These are phyloP conservation scores for Nevesoporus exiguus DNA, from an alignment of 768 basidiomycete species.

Conservation along the genomic window DNA sequence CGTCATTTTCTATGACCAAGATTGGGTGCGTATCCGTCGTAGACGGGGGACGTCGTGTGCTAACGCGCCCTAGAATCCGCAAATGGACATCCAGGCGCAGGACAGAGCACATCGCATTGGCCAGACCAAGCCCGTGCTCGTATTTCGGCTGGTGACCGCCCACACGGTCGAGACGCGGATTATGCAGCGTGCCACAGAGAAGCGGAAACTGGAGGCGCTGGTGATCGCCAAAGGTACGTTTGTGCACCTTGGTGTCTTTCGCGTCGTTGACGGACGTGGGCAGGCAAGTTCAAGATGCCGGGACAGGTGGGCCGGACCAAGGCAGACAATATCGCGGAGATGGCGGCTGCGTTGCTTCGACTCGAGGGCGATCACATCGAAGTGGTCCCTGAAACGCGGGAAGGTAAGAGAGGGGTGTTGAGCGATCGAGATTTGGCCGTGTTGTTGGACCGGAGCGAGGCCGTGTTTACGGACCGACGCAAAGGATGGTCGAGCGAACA, in stretches of 20 bases:
- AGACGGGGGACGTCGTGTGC: neutral
- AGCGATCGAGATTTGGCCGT: conserved; percentile 78
- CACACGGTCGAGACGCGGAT: conserved; percentile 93
- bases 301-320: conserved; percentile 51
- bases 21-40: conserved; percentile 15
- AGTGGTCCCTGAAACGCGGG: conserved; percentile 67
- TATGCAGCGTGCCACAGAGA: conserved; percentile 82
- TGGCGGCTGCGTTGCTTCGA: conserved; percentile 71
- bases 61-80: conserved; percentile 65
- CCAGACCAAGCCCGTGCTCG: conserved; percentile 85
- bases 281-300: conserved; percentile 83
- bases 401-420: conserved; percentile 68
- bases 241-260: neutral
- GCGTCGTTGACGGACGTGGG: neutral
- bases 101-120: conserved; percentile 96
- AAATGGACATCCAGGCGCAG: conserved; percentile 95
- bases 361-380: conserved; percentile 90
- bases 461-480: conserved; percentile 67
- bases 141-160: conserved; percentile 82
- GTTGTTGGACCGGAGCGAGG: conserved; percentile 74
- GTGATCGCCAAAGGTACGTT: conserved; percentile 84
- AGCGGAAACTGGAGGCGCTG: conserved; percentile 87
- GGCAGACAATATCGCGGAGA: conserved; percentile 69
- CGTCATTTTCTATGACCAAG: conserved; percentile 25
- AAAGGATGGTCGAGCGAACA: conserved; percentile 66